Conservation (phyloP, 352 stramenopile species). For the Phytophthora nicotianae region DNA sequence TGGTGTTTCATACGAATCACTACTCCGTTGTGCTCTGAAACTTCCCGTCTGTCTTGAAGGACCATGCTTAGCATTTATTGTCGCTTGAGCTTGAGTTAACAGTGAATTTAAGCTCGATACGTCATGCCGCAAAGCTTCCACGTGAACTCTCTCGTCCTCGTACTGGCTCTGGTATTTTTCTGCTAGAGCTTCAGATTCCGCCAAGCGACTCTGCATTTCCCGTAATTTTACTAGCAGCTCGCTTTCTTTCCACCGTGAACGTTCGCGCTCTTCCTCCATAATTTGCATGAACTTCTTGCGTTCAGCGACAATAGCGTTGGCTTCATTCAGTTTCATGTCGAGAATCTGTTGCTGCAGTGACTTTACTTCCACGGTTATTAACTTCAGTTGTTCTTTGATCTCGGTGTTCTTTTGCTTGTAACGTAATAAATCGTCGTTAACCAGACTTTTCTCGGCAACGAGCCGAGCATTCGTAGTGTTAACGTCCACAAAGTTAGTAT, state of each 20-base stretch:
- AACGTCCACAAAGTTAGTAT: conserved; percentile 11
- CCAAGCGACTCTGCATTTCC: conserved; percentile 55
- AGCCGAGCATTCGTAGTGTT: conserved; percentile 32
- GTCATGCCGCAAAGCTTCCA: conserved; percentile 71
- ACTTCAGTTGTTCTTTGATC: conserved; percentile 36
- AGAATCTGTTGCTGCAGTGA: conserved; percentile 58
- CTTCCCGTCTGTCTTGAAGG: conserved; percentile 9
- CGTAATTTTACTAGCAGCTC: conserved; percentile 52
- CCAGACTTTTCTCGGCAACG: conserved; percentile 25
- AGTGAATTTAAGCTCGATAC: conserved; percentile 65
- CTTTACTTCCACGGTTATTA: conserved; percentile 34
- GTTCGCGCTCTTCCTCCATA: conserved; percentile 57
- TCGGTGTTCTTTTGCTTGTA: conserved; percentile 24
- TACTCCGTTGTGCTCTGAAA: conserved; percentile 13
- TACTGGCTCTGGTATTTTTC: conserved; percentile 76
- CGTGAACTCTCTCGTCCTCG: conserved; percentile 80
- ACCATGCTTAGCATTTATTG: conserved; percentile 50
- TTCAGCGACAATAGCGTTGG: conserved; percentile 55
- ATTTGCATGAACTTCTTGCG: conserved; percentile 55
- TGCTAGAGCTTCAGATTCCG: conserved; percentile 50
- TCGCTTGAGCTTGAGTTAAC: conserved; percentile 62
- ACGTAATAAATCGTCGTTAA: conserved; percentile 27
- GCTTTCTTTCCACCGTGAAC: conserved; percentile 65
- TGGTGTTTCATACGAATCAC: conserved; percentile 4
- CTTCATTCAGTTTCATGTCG: conserved; percentile 59